These are phyloP conservation scores for Ceratocystis lukuohia DNA, from an alignment of 2,329 filamentous ascomycete genomes.

Conservation along the genomic window DNA sequence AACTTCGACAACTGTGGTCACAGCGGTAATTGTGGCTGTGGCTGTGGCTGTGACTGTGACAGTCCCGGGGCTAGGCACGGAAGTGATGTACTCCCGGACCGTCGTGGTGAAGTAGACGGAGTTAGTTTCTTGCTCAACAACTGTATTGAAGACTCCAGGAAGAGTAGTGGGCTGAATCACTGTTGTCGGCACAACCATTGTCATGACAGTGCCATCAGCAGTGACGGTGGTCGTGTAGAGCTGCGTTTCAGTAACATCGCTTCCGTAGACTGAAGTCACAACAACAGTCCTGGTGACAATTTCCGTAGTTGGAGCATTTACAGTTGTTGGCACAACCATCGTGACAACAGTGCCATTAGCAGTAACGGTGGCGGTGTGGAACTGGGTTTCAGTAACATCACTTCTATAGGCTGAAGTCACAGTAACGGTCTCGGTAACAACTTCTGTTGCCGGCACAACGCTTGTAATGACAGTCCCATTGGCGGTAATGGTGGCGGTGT, in stretches of 20 bases:
- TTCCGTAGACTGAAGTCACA: not conserved
- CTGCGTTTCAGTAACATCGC: not conserved
- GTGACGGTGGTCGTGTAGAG: not conserved
- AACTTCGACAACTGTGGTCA: constrained; percentile 12
- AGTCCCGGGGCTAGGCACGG: constrained; percentile 3
- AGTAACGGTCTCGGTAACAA: not conserved
- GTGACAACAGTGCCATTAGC: not conserved
- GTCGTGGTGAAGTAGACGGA: not conserved
- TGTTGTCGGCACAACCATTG: constrained; percentile 3
- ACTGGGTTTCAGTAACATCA: not conserved
- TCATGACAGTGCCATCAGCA: not conserved
- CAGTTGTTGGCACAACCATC: not conserved
- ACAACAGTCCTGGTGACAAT: not conserved
- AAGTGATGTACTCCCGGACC: not conserved
- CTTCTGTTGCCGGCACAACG: not conserved
- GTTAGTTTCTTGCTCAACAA: not conserved
- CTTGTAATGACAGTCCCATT: constrained; percentile 3
- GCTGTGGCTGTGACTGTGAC: constrained; percentile 19
- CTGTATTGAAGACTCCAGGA: not conserved
- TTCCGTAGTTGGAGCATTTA: constrained; percentile 18
- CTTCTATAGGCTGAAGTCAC: not conserved
- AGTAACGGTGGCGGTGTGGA: constrained; percentile 10
- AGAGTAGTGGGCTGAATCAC: constrained; percentile 1
- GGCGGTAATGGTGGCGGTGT: constrained; percentile 1
- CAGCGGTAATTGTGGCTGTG: constrained; percentile 20